phyloP scores from a whole-genome alignment of 176 grass and related monocot genomes.

The Stipa capillata region DNA sequence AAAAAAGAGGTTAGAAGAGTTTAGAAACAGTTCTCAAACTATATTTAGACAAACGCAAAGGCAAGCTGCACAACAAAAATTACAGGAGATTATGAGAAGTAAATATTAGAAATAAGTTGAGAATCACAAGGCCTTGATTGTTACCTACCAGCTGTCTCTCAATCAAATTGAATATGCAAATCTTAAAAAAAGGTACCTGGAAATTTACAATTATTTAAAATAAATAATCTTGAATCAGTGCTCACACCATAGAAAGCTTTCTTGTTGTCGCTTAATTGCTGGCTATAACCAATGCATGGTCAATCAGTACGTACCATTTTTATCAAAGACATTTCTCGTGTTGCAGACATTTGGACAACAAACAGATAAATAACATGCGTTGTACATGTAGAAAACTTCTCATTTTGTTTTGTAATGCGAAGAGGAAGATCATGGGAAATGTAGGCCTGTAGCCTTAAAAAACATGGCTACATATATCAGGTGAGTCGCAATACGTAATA shows the following conservation, averaged over 20 bases:
- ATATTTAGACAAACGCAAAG: no score
- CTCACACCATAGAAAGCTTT: no score
- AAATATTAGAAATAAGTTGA: no score
- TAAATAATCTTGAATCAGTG: not conserved
- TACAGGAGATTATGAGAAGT: no score
- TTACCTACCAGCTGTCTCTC: no score
- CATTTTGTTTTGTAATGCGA: not conserved
- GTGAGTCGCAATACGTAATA: not conserved
- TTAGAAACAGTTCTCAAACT: no score
- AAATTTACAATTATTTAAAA: no score
- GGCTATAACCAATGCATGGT: not conserved
- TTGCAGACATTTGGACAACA: not conserved
- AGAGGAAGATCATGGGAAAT: not conserved
- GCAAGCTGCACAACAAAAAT: no score
- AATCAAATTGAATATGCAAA: no score
- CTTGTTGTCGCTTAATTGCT: not conserved
- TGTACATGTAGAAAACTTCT: not conserved
- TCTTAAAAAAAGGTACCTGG: no score
- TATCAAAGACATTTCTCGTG: not conserved
- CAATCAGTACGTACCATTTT: not conserved
- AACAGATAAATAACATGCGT: not conserved
- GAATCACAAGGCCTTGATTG: no score
- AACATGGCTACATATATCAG: not conserved
- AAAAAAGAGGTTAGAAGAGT: no score
- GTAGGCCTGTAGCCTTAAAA: not conserved